Percentiles rank a stretch among this genome's conserved stretches.
These are phyloP conservation scores for Limonium bicolor DNA, from an alignment of 148 eudicot genomes.

Conservation along the genomic window DNA sequence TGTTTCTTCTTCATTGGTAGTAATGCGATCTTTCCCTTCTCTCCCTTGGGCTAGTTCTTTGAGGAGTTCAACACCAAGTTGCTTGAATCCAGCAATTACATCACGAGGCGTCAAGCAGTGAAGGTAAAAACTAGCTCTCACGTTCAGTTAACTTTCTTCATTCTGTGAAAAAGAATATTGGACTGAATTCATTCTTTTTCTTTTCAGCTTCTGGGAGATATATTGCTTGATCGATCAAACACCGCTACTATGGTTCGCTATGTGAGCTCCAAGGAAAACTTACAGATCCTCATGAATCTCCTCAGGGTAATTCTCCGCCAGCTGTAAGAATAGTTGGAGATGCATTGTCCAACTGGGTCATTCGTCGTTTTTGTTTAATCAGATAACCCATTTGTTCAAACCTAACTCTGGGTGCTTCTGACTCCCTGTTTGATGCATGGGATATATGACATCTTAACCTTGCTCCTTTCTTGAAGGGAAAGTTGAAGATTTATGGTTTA, in stretches of 20 bases:
- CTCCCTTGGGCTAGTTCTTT: constrained; percentile 32
- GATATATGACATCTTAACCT: background rate
- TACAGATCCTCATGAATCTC: constrained; percentile 78
- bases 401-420: background rate
- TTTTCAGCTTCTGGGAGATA: constrained; percentile 69
- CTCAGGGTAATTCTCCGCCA: constrained; percentile 52
- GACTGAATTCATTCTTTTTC: background rate
- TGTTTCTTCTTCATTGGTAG: background rate
- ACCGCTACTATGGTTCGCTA: constrained; percentile 59
- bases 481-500: background rate
- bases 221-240: constrained; percentile 79
- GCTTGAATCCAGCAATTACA: constrained; percentile 46
- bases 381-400: background rate
- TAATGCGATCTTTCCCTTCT: background rate
- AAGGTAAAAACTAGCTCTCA: constrained; percentile 22
- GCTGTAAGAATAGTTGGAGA: background rate
- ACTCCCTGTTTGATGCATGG: background rate
- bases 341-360: background rate
- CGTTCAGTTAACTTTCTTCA: background rate
- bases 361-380: background rate
- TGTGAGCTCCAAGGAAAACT: constrained; percentile 65
- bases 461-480: background rate
- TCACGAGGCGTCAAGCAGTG: constrained; percentile 50
- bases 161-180: background rate
- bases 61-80: constrained; percentile 32